phyloP scores from a whole-genome alignment of 495 filamentous ascomycete species.

The Xylaria sp. region DNA sequence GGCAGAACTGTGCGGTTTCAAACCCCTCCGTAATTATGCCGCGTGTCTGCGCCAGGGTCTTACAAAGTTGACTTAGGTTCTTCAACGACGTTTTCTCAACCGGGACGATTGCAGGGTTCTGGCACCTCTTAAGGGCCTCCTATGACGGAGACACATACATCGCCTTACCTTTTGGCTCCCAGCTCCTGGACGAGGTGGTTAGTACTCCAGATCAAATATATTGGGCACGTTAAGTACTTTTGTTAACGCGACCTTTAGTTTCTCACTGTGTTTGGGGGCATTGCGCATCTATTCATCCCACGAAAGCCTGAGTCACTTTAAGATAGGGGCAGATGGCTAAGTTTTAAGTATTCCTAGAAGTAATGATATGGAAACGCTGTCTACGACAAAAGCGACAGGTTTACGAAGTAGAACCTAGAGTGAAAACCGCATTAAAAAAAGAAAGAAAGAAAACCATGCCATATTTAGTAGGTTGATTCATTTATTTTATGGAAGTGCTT shows the following conservation, averaged over 20 bases:
- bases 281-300: conserved; percentile 32
- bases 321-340: neutral
- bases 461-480: too few relatives aligned
- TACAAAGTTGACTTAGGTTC: conserved; percentile 21
- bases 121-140: conserved; percentile 31
- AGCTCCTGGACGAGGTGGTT: conserved; percentile 31
- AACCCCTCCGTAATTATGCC: too few relatives aligned
- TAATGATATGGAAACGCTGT: too few relatives aligned
- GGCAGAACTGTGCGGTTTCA: neutral
- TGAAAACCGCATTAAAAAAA: too few relatives aligned
- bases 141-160: conserved; percentile 32
- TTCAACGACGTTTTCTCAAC: conserved; percentile 34
- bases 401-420: too few relatives aligned
- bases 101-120: conserved; percentile 29
- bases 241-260: conserved; percentile 27
- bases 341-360: too few relatives aligned
- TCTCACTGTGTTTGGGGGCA: conserved; percentile 29
- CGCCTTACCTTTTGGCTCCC: conserved; percentile 30
- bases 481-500: too few relatives aligned
- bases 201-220: conserved; percentile 1
- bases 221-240: neutral
- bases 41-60: neutral
- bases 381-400: too few relatives aligned
- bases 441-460: too few relatives aligned
- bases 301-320: conserved; percentile 22